Conservation (phyloP, 345 rosid species). For the Luvunga scandens region DNA sequence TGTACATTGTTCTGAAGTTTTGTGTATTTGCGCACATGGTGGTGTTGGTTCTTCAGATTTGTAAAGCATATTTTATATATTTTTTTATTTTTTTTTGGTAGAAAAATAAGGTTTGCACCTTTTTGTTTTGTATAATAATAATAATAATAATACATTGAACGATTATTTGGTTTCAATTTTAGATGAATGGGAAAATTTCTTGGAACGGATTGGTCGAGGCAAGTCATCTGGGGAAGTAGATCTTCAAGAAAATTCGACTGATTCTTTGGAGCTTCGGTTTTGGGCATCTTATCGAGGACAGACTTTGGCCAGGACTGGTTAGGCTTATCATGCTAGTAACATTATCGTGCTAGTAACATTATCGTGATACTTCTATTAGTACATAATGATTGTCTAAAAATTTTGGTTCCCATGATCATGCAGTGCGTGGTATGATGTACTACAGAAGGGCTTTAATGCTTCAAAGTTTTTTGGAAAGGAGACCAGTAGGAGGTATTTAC, state of each 20-base stretch:
- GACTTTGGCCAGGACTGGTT: slow-evolving; percentile 94
- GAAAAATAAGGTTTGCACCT: no score
- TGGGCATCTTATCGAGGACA: slow-evolving; percentile 99
- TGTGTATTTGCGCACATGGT: no score
- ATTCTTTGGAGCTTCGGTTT: slow-evolving; percentile 93
- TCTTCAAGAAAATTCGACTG: slow-evolving; percentile 69
- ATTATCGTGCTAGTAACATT: neutral
- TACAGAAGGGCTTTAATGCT: slow-evolving; percentile 97
- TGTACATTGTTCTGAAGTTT: neutral
- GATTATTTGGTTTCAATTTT: slow-evolving; percentile 9
- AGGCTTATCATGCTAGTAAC: slow-evolving; percentile 20
- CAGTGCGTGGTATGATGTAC: slow-evolving; percentile 99
- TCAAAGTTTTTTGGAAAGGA: slow-evolving; percentile 83
- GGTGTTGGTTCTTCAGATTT: no score
- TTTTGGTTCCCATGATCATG: slow-evolving; percentile 27
- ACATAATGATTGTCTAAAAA: neutral
- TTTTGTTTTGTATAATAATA: no score
- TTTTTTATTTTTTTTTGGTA: no score
- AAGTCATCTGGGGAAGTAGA: slow-evolving; percentile 67
- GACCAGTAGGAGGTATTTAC: slow-evolving; percentile 70
- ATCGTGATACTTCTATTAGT: neutral
- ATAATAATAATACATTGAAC: neutral
- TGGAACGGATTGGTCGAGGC: slow-evolving; percentile 85
- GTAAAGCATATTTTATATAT: no score
- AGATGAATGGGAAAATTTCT: slow-evolving; percentile 99